Conservation (phyloP, 208 protist genomes). For the Acanthamoeba healyi region DNA sequence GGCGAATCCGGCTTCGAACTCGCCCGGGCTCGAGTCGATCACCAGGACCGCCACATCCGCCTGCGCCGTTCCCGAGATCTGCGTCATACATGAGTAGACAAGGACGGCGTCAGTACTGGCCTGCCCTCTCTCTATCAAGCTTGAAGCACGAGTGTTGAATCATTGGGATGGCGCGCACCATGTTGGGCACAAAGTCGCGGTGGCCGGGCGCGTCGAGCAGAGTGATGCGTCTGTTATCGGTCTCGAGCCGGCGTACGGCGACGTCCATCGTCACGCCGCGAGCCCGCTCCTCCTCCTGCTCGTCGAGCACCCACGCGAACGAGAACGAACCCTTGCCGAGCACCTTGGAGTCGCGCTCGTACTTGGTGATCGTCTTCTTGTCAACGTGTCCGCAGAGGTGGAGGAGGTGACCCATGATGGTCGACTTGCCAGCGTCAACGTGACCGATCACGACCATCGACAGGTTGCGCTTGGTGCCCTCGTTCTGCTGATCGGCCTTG, state of each 20-base stretch:
- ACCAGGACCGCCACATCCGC: slow-evolving; percentile 95
- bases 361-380: slow-evolving; percentile 89
- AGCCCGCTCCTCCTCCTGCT: slow-evolving; percentile 98
- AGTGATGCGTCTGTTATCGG: slow-evolving; percentile 97
- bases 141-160: slow-evolving; percentile 94
- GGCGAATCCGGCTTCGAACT: slow-evolving; percentile 92
- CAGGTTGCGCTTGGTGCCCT: slow-evolving; percentile 19
- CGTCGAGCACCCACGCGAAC: slow-evolving; percentile 99
- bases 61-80: too few species aligned
- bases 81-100: too few species aligned
- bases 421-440: slow-evolving; percentile 96
- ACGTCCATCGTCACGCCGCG: slow-evolving; percentile 99
- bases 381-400: slow-evolving; percentile 92
- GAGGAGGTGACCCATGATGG: slow-evolving; percentile 95
- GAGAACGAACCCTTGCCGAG: slow-evolving; percentile 95
- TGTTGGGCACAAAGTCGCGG: slow-evolving; percentile 99
- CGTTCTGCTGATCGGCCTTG: neutral
- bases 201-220: slow-evolving; percentile 99
- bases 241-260: slow-evolving; percentile 98
- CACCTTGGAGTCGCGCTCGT: slow-evolving; percentile 91
- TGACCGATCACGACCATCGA: slow-evolving; percentile 87
- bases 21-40: slow-evolving; percentile 89
- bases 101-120: too few species aligned
- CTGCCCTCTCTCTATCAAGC: too few species aligned
- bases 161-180: too few species aligned